phyloP scores from a whole-genome alignment of 2,329 filamentous ascomycete species.

The Colletotrichum abscissum region DNA sequence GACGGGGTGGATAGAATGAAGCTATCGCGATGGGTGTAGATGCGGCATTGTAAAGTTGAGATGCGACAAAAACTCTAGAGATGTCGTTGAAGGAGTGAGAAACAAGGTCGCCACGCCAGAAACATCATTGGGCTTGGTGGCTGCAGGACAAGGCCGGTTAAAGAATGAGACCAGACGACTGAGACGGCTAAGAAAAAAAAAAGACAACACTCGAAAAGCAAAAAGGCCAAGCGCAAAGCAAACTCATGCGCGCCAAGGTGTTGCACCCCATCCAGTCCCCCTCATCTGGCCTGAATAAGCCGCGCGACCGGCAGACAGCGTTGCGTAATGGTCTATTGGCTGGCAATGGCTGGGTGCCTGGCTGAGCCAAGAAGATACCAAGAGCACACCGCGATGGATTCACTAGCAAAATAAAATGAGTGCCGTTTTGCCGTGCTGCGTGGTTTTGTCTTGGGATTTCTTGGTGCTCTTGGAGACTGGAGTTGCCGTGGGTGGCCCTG shows the following conservation, averaged over 20 bases:
- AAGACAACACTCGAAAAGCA: not conserved
- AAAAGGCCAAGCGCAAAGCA: not conserved
- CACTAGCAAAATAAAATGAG: not conserved
- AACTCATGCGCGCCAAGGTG: not conserved
- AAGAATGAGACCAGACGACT: not conserved
- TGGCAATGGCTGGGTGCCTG: not conserved
- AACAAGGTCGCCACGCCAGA: not conserved
- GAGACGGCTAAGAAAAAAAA: not conserved
- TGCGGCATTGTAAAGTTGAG: not conserved
- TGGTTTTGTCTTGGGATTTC: not conserved
- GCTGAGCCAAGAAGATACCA: slow-evolving; percentile 1
- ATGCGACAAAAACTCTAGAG: not conserved
- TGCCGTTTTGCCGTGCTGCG: not conserved
- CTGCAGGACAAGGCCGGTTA: not conserved
- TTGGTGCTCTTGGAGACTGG: not conserved
- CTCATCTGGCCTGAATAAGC: not conserved
- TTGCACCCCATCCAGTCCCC: not conserved
- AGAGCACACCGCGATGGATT: not conserved
- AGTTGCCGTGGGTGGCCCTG: not conserved
- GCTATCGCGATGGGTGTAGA: not conserved
- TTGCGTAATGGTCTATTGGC: not conserved
- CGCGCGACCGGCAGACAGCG: not conserved
- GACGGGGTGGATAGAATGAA: not conserved
- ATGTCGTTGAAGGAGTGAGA: not conserved
- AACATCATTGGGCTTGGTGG: not conserved